These are phyloP conservation scores for Pseudonitzschia multiseries DNA, from an alignment of 108 stramenopile species.

Conservation along the genomic window DNA sequence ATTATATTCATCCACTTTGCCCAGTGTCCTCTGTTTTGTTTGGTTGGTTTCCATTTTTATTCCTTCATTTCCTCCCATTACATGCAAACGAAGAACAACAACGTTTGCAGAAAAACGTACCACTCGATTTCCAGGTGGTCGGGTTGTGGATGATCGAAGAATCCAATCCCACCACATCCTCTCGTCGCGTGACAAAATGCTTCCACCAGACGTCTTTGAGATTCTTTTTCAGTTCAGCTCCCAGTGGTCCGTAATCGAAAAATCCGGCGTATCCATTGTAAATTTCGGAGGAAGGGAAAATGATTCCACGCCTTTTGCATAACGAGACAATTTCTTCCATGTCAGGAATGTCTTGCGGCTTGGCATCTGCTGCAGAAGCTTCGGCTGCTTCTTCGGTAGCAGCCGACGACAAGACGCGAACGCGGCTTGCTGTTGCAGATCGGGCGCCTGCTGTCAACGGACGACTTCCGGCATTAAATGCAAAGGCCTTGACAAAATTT, in stretches of 20 bases:
- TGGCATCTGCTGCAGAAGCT: conserved; percentile 11
- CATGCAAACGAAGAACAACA: neutral
- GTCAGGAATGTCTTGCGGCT: conserved; percentile 45
- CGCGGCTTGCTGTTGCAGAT: neutral
- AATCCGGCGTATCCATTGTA: conserved; percentile 97
- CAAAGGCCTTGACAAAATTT: neutral
- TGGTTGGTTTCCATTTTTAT: too few species aligned
- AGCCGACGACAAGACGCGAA: neutral
- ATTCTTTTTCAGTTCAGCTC: conserved; percentile 85
- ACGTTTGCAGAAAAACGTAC: conserved; percentile 32
- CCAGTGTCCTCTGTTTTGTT: too few species aligned
- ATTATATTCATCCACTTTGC: too few species aligned
- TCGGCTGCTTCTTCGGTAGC: conserved; percentile 11
- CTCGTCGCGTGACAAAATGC: conserved; percentile 84
- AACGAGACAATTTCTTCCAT: conserved; percentile 90
- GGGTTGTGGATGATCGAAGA: conserved; percentile 93
- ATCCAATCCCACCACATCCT: conserved; percentile 95
- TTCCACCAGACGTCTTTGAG: conserved; percentile 94
- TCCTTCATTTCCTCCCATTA: too few species aligned
- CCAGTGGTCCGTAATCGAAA: conserved; percentile 98
- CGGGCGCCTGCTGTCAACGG: neutral
- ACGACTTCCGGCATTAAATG: neutral
- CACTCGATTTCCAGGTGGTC: conserved; percentile 91
- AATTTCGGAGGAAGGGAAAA: conserved; percentile 94
- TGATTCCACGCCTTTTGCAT: conserved; percentile 95